Percentiles rank a stretch among this genome's conserved stretches.
Conservation (phyloP, 805 yeast genomes). For the Candida gorgasii region DNA sequence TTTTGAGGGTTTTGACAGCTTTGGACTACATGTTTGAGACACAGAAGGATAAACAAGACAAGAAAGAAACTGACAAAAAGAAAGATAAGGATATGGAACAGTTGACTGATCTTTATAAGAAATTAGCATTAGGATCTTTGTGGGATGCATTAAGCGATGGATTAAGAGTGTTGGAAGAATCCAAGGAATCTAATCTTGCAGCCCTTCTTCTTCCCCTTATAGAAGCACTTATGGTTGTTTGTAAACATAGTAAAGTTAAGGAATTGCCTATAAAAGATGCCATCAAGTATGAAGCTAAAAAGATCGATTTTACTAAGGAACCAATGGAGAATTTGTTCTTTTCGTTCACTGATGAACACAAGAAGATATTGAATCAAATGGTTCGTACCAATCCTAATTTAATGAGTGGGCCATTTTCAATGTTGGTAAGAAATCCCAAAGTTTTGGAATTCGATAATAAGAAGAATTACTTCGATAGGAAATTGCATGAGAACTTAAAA, state of each 20-base stretch:
- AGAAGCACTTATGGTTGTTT: conserved; percentile 94
- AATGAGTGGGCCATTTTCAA: conserved; percentile 94
- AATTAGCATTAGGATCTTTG: conserved; percentile 68
- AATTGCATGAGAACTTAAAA: conserved; percentile 55
- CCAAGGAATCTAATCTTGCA: conserved; percentile 55
- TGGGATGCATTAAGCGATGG: conserved; percentile 87
- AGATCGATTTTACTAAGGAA: conserved; percentile 67
- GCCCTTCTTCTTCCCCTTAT: conserved; percentile 82
- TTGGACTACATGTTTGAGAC: conserved; percentile 75
- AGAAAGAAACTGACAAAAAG: background rate
- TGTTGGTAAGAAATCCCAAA: conserved; percentile 83
- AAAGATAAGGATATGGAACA: conserved; percentile 39
- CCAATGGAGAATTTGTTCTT: conserved; percentile 79
- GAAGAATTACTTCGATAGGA: conserved; percentile 77
- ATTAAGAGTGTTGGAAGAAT: conserved; percentile 60
- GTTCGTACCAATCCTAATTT: conserved; percentile 86
- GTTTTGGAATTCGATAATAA: conserved; percentile 95
- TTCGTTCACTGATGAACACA: conserved; percentile 85
- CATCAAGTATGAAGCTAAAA: conserved; percentile 60
- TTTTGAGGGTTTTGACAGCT: conserved; percentile 84
- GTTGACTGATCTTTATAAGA: conserved; percentile 61
- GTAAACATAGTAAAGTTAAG: conserved; percentile 75
- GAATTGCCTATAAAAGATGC: conserved; percentile 56
- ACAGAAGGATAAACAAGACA: conserved; percentile 22
- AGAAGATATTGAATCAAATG: conserved; percentile 86